Evolutionary conservation across 1,139 yeast genomes (phyloP).

Genomic region (Meyerozyma carpophila): DNA sequence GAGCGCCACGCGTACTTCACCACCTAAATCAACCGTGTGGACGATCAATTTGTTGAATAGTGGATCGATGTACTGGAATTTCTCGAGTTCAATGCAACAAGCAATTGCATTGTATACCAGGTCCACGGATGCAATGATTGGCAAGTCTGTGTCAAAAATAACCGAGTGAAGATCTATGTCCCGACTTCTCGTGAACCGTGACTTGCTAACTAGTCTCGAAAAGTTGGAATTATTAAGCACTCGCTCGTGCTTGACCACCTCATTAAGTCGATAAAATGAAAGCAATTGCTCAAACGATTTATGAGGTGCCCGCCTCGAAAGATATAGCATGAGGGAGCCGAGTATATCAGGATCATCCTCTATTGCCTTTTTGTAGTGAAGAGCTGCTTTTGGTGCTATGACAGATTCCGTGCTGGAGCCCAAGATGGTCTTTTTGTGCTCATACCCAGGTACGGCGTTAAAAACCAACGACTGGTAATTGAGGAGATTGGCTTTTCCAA

Average conservation of each 20-base stretch:
- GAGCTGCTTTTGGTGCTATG: conserved; percentile 8
- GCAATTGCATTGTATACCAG: conserved; percentile 24
- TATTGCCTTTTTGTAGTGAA: conserved; percentile 19
- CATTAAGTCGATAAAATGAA: conserved; percentile 24
- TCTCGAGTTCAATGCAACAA: conserved; percentile 24
- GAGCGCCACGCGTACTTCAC: conserved; percentile 11
- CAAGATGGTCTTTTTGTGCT: conserved; percentile 16
- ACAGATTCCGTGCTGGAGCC: conserved; percentile 9
- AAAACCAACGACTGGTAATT: conserved; percentile 26
- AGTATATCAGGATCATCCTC: conserved; percentile 25
- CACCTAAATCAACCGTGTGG: conserved; percentile 16
- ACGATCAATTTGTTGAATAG: conserved; percentile 31
- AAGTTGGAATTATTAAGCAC: conserved; percentile 16
- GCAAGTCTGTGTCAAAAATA: conserved; percentile 9
- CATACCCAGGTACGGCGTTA: conserved; percentile 19
- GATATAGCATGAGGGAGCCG: conserved; percentile 21
- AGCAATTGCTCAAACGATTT: conserved; percentile 21
- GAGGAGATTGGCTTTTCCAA: conserved; percentile 16
- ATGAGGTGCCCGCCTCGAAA: conserved; percentile 15
- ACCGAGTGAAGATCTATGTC: conserved; percentile 9
- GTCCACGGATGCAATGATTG: conserved; percentile 13
- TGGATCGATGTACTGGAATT: conserved; percentile 27
- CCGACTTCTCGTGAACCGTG: conserved; percentile 18
- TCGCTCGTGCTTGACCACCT: conserved; percentile 21
- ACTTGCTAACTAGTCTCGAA: conserved; percentile 22